A percentile compares a stretch with the other conserved stretches of the same genome.
These are phyloP conservation scores for Scheffersomyces lignicola DNA, from an alignment of 1,139 yeast genomes.

Conservation along the genomic window DNA sequence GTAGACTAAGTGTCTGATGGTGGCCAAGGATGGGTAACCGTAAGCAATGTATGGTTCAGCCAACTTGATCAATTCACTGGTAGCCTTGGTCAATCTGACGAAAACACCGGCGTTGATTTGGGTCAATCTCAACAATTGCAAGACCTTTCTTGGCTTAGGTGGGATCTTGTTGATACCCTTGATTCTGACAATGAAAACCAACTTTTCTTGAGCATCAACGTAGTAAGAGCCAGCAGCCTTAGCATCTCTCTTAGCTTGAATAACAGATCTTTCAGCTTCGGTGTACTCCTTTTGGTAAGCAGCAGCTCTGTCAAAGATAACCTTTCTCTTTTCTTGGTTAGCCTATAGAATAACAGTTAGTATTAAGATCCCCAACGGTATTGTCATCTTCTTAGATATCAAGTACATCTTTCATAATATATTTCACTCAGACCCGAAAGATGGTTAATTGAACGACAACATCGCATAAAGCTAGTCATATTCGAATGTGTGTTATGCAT, in stretches of 20 bases:
- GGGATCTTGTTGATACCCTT: constrained; percentile 99
- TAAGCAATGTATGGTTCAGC: constrained; percentile 99
- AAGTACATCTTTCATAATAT: constrained; percentile 6
- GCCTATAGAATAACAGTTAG: constrained; percentile 54
- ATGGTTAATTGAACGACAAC: constrained; percentile 97
- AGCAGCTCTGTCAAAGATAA: constrained; percentile 96
- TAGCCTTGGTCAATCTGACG: constrained; percentile 98
- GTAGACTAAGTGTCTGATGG: constrained; percentile 96
- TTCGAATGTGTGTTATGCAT: constrained; percentile 58
- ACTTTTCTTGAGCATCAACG: constrained; percentile 96
- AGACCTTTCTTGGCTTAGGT: constrained; percentile 99
- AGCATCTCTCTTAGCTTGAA: constrained; percentile 94
- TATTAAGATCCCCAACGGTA: constrained; percentile 15
- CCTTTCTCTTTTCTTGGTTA: constrained; percentile 89
- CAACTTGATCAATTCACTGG: constrained; percentile 92
- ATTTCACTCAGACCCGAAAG: constrained; percentile 94
- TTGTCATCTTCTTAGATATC: neutral
- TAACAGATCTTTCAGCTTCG: constrained; percentile 90
- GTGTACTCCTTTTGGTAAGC: constrained; percentile 97
- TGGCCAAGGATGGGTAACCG: constrained; percentile 98
- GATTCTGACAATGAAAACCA: constrained; percentile 97
- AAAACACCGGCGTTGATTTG: constrained; percentile 99
- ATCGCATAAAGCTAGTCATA: constrained; percentile 86
- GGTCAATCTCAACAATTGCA: constrained; percentile 95
- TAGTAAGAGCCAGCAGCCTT: constrained; percentile 95